Conservation (phyloP, 306 rosid genomes). For the Cicer yamashitae region DNA sequence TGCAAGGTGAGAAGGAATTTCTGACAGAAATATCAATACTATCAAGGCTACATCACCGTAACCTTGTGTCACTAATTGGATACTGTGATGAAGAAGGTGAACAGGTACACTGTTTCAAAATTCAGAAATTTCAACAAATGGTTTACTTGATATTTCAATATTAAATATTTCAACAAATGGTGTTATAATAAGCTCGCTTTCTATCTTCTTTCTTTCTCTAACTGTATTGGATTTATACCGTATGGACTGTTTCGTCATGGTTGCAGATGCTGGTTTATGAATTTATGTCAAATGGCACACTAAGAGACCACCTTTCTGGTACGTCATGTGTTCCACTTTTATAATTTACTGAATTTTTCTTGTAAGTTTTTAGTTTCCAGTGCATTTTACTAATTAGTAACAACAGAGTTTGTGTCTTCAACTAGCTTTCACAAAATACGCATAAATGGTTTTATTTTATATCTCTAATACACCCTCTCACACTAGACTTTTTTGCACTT, state of each 20-base stretch:
- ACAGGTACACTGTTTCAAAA: slow-evolving; percentile 59
- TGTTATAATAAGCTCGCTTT: too few species aligned
- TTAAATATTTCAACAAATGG: too few species aligned
- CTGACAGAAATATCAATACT: slow-evolving; percentile 79
- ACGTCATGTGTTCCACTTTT: slow-evolving; percentile 39
- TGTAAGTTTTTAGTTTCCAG: background rate
- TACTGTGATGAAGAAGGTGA: slow-evolving; percentile 83
- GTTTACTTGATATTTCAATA: background rate
- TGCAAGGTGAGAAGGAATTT: slow-evolving; percentile 88
- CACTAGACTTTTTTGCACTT: background rate
- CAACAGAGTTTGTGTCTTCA: background rate
- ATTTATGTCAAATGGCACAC: slow-evolving; percentile 86
- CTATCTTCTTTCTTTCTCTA: background rate
- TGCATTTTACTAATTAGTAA: slow-evolving; percentile 10
- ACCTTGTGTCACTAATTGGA: slow-evolving; percentile 79
- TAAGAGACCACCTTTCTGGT: slow-evolving; percentile 95
- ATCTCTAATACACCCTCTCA: background rate
- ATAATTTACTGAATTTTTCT: slow-evolving; percentile 13
- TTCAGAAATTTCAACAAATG: background rate
- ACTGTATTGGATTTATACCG: slow-evolving; percentile 32
- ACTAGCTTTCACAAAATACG: background rate
- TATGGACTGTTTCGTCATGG: slow-evolving; percentile 29
- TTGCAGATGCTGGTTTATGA: slow-evolving; percentile 96
- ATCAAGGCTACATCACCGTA: slow-evolving; percentile 85
- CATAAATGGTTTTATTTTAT: background rate